A percentile compares a stretch with the other conserved stretches of the same genome.
Conservation (phyloP, 106 monocot genomes). For the Ottelia alismoides region DNA sequence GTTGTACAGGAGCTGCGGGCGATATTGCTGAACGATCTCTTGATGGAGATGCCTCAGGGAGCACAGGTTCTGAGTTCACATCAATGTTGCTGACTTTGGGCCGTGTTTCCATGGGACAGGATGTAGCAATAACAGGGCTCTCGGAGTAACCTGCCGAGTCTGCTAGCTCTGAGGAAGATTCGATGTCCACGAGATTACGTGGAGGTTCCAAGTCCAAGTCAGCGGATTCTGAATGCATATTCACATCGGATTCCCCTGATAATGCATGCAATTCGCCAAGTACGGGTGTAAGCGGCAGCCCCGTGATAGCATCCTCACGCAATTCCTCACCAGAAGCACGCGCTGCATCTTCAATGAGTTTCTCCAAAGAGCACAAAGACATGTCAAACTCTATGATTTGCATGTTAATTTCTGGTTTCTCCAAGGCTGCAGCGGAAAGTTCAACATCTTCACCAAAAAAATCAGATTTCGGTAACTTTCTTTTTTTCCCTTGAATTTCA, state of each 20-base stretch:
- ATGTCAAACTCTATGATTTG: constrained; percentile 75
- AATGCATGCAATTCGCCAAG: constrained; percentile 36
- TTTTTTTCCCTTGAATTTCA: constrained; percentile 41
- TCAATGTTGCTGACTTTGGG: constrained; percentile 44
- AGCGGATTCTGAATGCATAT: constrained; percentile 19
- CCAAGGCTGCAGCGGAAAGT: constrained; percentile 5
- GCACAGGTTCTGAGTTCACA: constrained; percentile 42
- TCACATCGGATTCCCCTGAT: constrained; percentile 30
- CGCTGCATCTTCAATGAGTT: constrained; percentile 39
- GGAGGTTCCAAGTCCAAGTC: constrained; percentile 16
- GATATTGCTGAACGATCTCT: constrained; percentile 8
- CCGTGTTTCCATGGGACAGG: constrained; percentile 2
- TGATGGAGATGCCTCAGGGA: constrained; percentile 19
- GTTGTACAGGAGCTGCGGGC: constrained; percentile 5
- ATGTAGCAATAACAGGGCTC: constrained; percentile 22
- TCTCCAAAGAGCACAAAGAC: constrained; percentile 65
- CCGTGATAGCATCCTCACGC: constrained; percentile 19
- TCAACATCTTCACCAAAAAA: constrained; percentile 9
- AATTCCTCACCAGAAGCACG: constrained; percentile 46
- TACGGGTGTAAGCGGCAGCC: constrained; percentile 23
- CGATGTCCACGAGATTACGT: constrained; percentile 15
- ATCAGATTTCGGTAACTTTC: constrained; percentile 27
- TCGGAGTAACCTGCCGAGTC: constrained; percentile 35
- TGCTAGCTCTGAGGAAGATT: constrained; percentile 26
- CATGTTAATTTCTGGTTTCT: too few relatives aligned